A percentile compares a stretch with the other conserved stretches of the same genome.
phyloP scores from a whole-genome alignment of 1,284 basidiomycete species.

The Mrakiaceae sp. region DNA sequence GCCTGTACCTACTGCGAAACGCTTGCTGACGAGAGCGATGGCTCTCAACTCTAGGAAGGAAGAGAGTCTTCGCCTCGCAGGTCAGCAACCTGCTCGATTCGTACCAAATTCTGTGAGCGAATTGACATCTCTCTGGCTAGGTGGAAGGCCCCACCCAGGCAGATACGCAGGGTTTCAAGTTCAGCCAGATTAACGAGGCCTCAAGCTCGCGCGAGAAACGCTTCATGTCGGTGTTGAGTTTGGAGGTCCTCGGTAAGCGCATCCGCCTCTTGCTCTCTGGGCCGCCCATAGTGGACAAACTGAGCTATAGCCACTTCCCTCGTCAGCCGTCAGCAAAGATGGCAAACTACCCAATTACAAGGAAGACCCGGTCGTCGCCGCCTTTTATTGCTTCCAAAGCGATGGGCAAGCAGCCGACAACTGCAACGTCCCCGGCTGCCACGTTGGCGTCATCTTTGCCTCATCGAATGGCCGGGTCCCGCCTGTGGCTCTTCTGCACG shows the following conservation, averaged over 20 bases:
- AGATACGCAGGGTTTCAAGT: conserved; percentile 55
- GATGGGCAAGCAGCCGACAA: conserved; percentile 41
- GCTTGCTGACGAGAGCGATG: too few relatives aligned
- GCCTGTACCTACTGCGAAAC: too few relatives aligned
- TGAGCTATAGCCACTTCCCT: neutral
- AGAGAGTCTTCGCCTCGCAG: conserved; percentile 28
- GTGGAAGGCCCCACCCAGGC: conserved; percentile 66
- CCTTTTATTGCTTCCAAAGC: conserved; percentile 58
- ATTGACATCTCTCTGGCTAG: conserved; percentile 33
- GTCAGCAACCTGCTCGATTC: conserved; percentile 4
- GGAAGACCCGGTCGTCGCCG: conserved; percentile 55
- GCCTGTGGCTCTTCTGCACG: conserved; percentile 23
- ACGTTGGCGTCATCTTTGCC: conserved; percentile 54
- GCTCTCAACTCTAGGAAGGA: conserved; percentile 17
- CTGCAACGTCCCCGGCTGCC: conserved; percentile 32
- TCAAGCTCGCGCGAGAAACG: conserved; percentile 49
- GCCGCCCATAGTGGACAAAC: too few relatives aligned
- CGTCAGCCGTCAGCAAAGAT: conserved; percentile 50
- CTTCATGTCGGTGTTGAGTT: conserved; percentile 65
- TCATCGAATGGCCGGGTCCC: conserved; percentile 24
- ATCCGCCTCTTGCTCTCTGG: neutral
- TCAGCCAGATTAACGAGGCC: conserved; percentile 42
- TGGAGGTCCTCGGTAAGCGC: conserved; percentile 69
- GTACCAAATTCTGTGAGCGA: too few relatives aligned
- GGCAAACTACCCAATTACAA: conserved; percentile 58